phyloP scores from a whole-genome alignment of 805 yeast species.

The Zygoascus tannicola region DNA sequence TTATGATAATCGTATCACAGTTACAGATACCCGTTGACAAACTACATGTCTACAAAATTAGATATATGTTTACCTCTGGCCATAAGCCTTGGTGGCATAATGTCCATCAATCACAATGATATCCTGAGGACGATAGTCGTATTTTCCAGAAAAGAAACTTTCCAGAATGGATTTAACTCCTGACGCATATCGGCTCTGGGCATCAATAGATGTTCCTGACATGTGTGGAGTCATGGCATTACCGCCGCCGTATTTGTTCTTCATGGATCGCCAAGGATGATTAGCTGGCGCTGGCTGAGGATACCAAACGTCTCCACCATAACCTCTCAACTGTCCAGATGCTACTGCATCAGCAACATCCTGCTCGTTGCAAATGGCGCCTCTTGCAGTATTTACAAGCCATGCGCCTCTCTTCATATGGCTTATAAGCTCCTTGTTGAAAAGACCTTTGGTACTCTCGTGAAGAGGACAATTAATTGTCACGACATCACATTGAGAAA shows the following conservation, averaged over 20 bases:
- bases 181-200: constrained; percentile 62
- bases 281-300: constrained; percentile 74
- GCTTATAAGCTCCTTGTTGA: constrained; percentile 51
- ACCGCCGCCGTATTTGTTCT: constrained; percentile 59
- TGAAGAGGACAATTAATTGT: constrained; percentile 74
- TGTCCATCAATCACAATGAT: constrained; percentile 61
- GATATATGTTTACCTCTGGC: constrained; percentile 25
- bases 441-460: constrained; percentile 55
- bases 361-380: constrained; percentile 64
- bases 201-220: constrained; percentile 73
- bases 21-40: no score
- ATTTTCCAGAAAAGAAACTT: constrained; percentile 50
- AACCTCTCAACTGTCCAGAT: constrained; percentile 63
- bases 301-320: constrained; percentile 81
- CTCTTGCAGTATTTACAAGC: constrained; percentile 73
- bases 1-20: no score
- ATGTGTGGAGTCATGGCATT: constrained; percentile 82
- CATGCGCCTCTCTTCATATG: constrained; percentile 67
- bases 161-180: constrained; percentile 61
- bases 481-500: constrained; percentile 58
- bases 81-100: constrained; percentile 68
- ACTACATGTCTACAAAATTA: neutral
- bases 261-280: constrained; percentile 71
- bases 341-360: constrained; percentile 68
- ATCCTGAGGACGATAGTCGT: constrained; percentile 68